Evolutionary conservation across 768 basidiomycete genomes (phyloP), one percentile per base, ranked within the genome.

Genomic region (Krasilnikovozyma curviuscula): DNA sequence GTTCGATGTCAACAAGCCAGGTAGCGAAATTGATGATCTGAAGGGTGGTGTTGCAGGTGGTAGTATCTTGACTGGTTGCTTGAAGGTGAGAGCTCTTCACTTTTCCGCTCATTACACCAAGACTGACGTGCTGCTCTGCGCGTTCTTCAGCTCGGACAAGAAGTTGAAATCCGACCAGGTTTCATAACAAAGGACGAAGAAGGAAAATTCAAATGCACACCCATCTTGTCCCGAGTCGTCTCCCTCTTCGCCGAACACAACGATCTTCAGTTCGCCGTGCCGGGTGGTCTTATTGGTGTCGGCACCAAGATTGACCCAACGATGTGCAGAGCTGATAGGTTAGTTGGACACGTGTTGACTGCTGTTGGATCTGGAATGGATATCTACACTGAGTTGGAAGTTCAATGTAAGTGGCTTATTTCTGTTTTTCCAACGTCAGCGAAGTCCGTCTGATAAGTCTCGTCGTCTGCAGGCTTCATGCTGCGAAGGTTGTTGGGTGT

Each of bases 1-100:
- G 18, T 98, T 97, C 68, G 93, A 98, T 64, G 91, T 98, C 64
- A 98, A 98, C 74, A 95, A 93, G 66, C 93, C 93, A 10, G 93
- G 91, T 62, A 78, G 89, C 3, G 86, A 88, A 61, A 88, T 97
- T 3, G 81, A 91, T 57, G 93, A 98, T 35, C 73, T 97, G 52
- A 91, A 95, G 68, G 91, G 91, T 50, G 93, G 93, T 60, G 93
- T 97, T 32, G 93, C 93, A 16, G 93, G 93, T 65, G 91, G 93
- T 18, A 86, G 82, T 10, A 91, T 97, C 61, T 73, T 98, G 54
- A 83, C 77, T 5, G 91, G 93, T 59, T 80, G 93, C 21, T 75
- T 98, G 51, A 74, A 73, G 50, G 71, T 67, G 44, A 48, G 64
- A 54, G 2, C 29, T 24, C 3, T 7, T 24, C 2, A 2, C 29